Conservation (phyloP, 805 yeast genomes). For the Yamadazyma sp. region DNA sequence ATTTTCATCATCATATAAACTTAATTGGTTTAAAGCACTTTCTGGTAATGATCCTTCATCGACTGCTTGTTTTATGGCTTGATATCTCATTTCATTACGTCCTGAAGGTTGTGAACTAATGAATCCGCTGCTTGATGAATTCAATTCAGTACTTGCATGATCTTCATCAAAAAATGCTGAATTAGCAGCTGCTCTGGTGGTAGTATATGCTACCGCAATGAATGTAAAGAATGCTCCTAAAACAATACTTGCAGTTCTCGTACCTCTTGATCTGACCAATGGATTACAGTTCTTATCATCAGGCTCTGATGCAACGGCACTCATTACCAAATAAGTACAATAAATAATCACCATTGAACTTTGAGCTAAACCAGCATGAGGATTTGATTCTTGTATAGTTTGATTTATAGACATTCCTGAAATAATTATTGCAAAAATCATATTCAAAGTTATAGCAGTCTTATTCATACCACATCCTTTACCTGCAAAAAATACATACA, state of each 20-base stretch:
- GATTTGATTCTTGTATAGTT: conserved; percentile 84
- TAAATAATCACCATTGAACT: conserved; percentile 93
- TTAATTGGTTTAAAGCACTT: conserved; percentile 77
- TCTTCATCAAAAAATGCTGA: conserved; percentile 38
- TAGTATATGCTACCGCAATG: conserved; percentile 93
- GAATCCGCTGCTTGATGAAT: conserved; percentile 40
- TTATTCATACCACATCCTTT: conserved; percentile 85
- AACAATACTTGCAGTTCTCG: conserved; percentile 83
- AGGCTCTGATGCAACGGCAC: conserved; percentile 95
- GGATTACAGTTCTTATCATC: conserved; percentile 94
- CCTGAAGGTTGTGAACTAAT: conserved; percentile 47
- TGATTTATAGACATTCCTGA: conserved; percentile 77
- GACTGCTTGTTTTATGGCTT: conserved; percentile 92
- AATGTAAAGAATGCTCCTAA: conserved; percentile 93
- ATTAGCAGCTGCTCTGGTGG: conserved; percentile 90
- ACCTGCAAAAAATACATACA: conserved; percentile 82
- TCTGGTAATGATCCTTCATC: conserved; percentile 93
- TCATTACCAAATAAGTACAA: conserved; percentile 85
- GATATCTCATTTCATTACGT: conserved; percentile 73
- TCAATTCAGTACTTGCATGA: conserved; percentile 21
- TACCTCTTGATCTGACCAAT: conserved; percentile 80
- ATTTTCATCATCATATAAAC: conserved; percentile 50
- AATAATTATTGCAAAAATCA: conserved; percentile 60
- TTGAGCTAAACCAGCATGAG: conserved; percentile 95
- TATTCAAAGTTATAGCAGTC: conserved; percentile 76